A percentile compares a stretch with the other conserved stretches of the same genome.
Conservation (phyloP, 2,329 filamentous ascomycete species). For the Colletotrichum magnum region DNA sequence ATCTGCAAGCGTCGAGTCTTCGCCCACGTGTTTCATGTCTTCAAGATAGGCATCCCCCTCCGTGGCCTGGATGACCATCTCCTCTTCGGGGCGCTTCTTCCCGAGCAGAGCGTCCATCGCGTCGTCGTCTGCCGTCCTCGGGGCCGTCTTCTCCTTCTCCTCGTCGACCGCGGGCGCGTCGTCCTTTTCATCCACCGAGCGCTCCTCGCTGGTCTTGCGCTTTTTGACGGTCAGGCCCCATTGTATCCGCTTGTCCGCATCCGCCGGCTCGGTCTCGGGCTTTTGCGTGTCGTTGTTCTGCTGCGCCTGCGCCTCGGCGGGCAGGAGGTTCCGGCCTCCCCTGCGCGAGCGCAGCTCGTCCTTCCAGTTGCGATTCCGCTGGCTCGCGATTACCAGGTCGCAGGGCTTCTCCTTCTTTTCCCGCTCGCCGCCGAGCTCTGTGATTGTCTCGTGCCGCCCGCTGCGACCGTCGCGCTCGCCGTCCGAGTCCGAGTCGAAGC, state of each 20-base stretch:
- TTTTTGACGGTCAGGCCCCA: constrained; percentile 66
- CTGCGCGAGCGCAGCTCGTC: constrained; percentile 64
- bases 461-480: constrained; percentile 42
- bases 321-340: constrained; percentile 68
- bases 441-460: constrained; percentile 61
- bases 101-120: constrained; percentile 78
- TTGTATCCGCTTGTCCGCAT: constrained; percentile 68
- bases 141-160: constrained; percentile 16
- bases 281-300: constrained; percentile 52
- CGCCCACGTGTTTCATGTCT: constrained; percentile 80
- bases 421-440: constrained; percentile 63
- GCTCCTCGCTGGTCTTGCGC: constrained; percentile 70
- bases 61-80: constrained; percentile 69
- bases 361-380: constrained; percentile 75
- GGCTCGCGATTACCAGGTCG: constrained; percentile 69
- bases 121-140: constrained; percentile 55
- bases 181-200: constrained; percentile 44
- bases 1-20: constrained; percentile 82
- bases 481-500: constrained; percentile 57
- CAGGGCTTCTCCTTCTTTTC: constrained; percentile 49
- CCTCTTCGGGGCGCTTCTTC: constrained; percentile 58
- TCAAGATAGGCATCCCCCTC: constrained; percentile 78
- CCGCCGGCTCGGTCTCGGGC: constrained; percentile 54
- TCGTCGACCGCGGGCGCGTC: not conserved
- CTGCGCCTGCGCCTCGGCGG: constrained; percentile 65